Base-by-base conservation (phyloP, 345 rosid genomes). In the Cardamine occulta region DNA sequence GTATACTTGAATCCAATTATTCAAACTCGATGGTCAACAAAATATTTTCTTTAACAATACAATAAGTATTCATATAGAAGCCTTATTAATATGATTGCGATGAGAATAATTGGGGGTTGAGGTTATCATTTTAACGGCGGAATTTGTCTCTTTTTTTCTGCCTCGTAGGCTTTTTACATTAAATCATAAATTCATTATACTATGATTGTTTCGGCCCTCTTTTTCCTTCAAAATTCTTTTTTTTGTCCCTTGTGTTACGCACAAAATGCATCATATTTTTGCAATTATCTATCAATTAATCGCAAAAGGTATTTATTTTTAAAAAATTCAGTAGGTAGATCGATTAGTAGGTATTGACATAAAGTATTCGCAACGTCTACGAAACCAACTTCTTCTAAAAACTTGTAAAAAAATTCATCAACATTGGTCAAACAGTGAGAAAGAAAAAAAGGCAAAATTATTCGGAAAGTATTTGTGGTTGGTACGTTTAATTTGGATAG, bases 91-190 rank as follows among this genome's bases (percentile, higher is more conserved):
- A 66, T 65, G 78, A 66, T 57, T 57, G 40, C n/a, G 8, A 48
- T 24, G 40, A 49, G 15, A 75, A 75, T 59, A 18, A 59, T 59
- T 66, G 44, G 11, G 44, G 49, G 2, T 66, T 57, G 51, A 7
- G 51, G 66, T 26, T 34, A 58, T 74, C 52, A 66, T 74, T 55
- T 66, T 74, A 58, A 58, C 78, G 79, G 79, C 73, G 52, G 66
- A 66, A 66, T 56, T 24, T 74, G 66, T 55, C 51, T 39, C 23
- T 28, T 52, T 21, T 26, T 47, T 56, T 54, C 17, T 62, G 44
- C 54, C 44, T 62, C n/a, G 32, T 51, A 72, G 19, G 62, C 53
- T 62, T 61, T 58, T 62, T 12, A 45, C 34, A 35, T 26, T 23
- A n/a, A 58, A 28, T 56, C 9, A 56, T 15, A 29, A 21, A 21